Conservation (phyloP, 371 early-diverging fungal species). For the Mucor piriformis region DNA sequence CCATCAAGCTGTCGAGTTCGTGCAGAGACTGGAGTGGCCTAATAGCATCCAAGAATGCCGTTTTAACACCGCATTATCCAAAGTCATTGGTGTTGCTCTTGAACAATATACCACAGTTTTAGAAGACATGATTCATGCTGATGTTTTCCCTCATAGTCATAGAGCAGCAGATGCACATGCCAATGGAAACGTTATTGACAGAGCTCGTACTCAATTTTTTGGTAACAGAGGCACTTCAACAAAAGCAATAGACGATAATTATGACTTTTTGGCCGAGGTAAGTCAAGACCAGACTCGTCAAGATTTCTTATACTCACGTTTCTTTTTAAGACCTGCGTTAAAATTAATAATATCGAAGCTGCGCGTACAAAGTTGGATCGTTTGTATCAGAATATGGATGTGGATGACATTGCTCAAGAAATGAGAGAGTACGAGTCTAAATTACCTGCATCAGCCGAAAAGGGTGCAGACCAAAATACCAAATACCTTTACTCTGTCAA, state of each 20-base stretch:
- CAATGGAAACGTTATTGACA: conserved; percentile 36
- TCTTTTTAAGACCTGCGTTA: conserved; percentile 54
- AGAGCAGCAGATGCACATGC: conserved; percentile 19
- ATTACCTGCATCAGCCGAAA: conserved; percentile 3
- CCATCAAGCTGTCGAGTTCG: conserved; percentile 72
- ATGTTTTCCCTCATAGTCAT: conserved; percentile 34
- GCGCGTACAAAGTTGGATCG: conserved; percentile 64
- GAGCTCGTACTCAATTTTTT: conserved; percentile 42
- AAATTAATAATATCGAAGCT: conserved; percentile 71
- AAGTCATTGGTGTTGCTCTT: conserved; percentile 58
- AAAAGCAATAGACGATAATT: conserved; percentile 40
- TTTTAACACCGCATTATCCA: conserved; percentile 73
- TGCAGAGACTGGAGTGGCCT: conserved; percentile 79
- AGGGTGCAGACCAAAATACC: conserved; percentile 22
- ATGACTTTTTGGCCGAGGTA: conserved; percentile 64
- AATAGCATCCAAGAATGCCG: conserved; percentile 67
- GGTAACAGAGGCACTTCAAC: conserved; percentile 29
- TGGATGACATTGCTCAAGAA: conserved; percentile 57
- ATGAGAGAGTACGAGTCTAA: conserved; percentile 47
- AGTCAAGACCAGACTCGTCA: not conserved
- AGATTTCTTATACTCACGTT: not conserved
- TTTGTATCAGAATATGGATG: conserved; percentile 68
- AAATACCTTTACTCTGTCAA: conserved; percentile 61
- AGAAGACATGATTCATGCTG: conserved; percentile 45
- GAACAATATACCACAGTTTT: conserved; percentile 54